These are phyloP conservation scores for Xylariaceae sp. DNA, from an alignment of 2,329 filamentous ascomycete genomes.

Conservation along the genomic window DNA sequence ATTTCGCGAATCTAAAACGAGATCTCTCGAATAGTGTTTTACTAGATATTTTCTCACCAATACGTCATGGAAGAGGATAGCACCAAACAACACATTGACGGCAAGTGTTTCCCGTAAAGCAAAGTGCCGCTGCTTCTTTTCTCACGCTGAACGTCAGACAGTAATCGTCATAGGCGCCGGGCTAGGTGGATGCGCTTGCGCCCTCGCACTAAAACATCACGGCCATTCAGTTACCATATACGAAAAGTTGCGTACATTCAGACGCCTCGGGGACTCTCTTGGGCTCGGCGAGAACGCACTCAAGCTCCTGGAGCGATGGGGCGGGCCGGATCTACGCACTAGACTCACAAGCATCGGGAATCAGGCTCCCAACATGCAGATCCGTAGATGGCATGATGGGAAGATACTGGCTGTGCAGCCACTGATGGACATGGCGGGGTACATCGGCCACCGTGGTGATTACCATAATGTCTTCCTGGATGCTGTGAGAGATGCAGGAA, in stretches of 20 bases:
- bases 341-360: slow-evolving; percentile 44
- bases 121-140: neutral
- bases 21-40: too few species aligned
- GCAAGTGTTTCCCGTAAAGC: too few species aligned
- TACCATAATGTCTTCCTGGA: slow-evolving; percentile 43
- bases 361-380: slow-evolving; percentile 46
- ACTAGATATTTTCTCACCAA: too few species aligned
- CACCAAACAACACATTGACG: neutral
- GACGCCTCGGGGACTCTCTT: slow-evolving; percentile 43
- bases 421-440: slow-evolving; percentile 50
- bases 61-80: neutral
- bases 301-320: slow-evolving; percentile 44
- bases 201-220: slow-evolving; percentile 46
- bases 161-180: slow-evolving; percentile 50
- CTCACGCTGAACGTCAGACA: slow-evolving; percentile 17
- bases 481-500: slow-evolving; percentile 37
- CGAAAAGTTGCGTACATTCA: slow-evolving; percentile 43
- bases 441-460: slow-evolving; percentile 44
- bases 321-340: slow-evolving; percentile 35
- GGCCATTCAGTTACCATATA: slow-evolving; percentile 43
- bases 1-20: too few species aligned
- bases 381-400: slow-evolving; percentile 46
- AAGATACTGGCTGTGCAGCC: slow-evolving; percentile 46
- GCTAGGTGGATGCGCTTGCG: slow-evolving; percentile 47
- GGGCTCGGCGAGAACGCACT: slow-evolving; percentile 47